Percentiles rank a stretch among this genome's conserved stretches.
Evolutionary conservation across 2,329 filamentous ascomycete genomes (phyloP).

Genomic region (Xylariaceae sp.): DNA sequence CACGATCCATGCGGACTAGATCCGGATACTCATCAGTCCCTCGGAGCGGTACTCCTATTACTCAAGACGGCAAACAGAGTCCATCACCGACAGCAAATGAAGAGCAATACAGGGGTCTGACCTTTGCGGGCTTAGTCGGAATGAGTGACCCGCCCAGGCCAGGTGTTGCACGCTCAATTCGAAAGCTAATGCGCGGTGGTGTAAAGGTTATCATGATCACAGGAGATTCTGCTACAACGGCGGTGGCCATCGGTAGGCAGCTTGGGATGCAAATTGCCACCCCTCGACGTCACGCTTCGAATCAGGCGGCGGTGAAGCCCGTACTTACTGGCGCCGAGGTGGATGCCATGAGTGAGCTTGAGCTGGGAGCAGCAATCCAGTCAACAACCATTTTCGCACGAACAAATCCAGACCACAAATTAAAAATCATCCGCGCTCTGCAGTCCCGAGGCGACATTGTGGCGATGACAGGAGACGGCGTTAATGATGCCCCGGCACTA

Average conservation of each 20-base stretch:
- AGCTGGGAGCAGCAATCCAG: conserved; percentile 78
- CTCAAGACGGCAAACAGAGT: conserved; percentile 35
- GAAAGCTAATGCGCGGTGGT: conserved; percentile 84
- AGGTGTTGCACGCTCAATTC: conserved; percentile 84
- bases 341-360: conserved; percentile 83
- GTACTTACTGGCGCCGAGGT: conserved; percentile 88
- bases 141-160: conserved; percentile 96
- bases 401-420: conserved; percentile 94
- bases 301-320: conserved; percentile 59
- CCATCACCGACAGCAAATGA: conserved; percentile 50
- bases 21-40: conserved; percentile 33
- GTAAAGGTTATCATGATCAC: conserved; percentile 99
- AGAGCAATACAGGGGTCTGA: conserved; percentile 75
- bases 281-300: conserved; percentile 47
- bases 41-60: conserved; percentile 51
- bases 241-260: conserved; percentile 87
- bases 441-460: conserved; percentile 94
- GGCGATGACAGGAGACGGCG: conserved; percentile 97
- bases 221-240: conserved; percentile 91
- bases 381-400: conserved; percentile 93
- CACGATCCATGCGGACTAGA: conserved; percentile 42
- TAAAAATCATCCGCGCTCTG: conserved; percentile 91
- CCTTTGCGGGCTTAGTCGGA: conserved; percentile 87
- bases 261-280: conserved; percentile 82
- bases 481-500: conserved; percentile 93